Base-by-base conservation (phyloP, 2,329 filamentous ascomycete species). In the Trichophyton schoenleinii region DNA sequence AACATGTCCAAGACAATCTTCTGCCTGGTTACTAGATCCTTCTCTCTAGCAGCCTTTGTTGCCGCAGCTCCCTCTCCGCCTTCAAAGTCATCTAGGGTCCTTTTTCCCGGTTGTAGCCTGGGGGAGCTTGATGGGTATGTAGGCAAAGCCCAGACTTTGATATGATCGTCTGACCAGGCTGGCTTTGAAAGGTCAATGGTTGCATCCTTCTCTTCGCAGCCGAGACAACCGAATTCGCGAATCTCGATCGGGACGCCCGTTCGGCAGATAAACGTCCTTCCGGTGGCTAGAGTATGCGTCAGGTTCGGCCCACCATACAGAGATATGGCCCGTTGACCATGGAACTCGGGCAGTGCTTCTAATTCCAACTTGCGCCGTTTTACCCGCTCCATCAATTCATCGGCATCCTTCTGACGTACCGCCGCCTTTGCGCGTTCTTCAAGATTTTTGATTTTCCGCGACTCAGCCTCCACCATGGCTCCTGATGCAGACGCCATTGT, bases 61-160 rank as follows among this genome's bases (percentile, higher is more conserved):
- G 38, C 48, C 4, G 49, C 20, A n/a, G 67, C 13, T 5, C 57
- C 31, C 44, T 57, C 61, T 28, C 53, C 42, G 61, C 73, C 70
- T 58, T 70, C 65, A 49, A 79, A 79, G 61, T 83, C 80, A 31
- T 81, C 79, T 65, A 77, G 70, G 60, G 74, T 81, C 61, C 79
- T 70, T 66, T 80, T 81, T 20, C 71, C 68, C 58, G 71, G 74
- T 4, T 68, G 64, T 52, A 59, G 61, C 6, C 60, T 63, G 18
- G 71, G 67, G 3, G n/a, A 44, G 15, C 73, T 68, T n/a, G 60
- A 70, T 20, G 65, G 69, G 59, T 59, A 70, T 44, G 88, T 73
- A 0, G 88, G 82, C 69, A 97, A 79, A 53, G 89, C 86, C 92
- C 92, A 97, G 0, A 96, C 87, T 62, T 85, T 84, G 61, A 96